Base-by-base conservation (phyloP, 345 rosid genomes). In the Clausena lansium region DNA sequence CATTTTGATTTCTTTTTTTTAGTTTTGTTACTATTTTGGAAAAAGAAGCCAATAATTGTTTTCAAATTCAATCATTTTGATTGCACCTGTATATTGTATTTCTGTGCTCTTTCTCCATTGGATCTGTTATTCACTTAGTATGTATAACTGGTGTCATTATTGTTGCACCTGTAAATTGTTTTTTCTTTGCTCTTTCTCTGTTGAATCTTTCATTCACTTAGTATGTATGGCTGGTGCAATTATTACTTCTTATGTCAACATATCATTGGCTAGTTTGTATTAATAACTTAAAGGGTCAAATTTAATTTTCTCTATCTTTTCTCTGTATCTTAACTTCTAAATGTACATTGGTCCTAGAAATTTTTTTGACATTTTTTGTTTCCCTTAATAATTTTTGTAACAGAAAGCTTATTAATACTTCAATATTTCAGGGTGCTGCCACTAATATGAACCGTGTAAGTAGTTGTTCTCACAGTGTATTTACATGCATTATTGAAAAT, bases 391-490 rank as follows among this genome's bases (percentile, higher is more conserved):
- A 19, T 39, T 60, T 73, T 20, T 30, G 39, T 1, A n/a, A 15
- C 14, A 17, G 47, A 41, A 39, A 4, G 9, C 15, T 45, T 30
- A 45, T 41, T 27, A 25, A 55, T 63, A 32, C 63, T 7, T 1
- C 61, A 10, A 65, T 68, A 74, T 77, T 84, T 74, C 87, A 96
- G 99, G 99, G 99, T 72, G 91, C 99, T 71, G 93, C 99, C 4
- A 96, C 99, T 62, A 94, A 94, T 81, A 94, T 96, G 99, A 96
- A 94, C 78, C 93, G 86, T 78, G 98, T 97, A 38, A 96, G 99
- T 83, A 96, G 99, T 84, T 97, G 98, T 74, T 96, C 99, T 63
- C 99, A 96, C 69, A 96, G 99, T 84, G 99, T 96, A 55, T 94
- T 96, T 84, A 94, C 99, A 69, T 96, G 99, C 74, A 86, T 87